Base-by-base conservation (phyloP, 1,284 basidiomycete species). In the Baeospora myosura region DNA sequence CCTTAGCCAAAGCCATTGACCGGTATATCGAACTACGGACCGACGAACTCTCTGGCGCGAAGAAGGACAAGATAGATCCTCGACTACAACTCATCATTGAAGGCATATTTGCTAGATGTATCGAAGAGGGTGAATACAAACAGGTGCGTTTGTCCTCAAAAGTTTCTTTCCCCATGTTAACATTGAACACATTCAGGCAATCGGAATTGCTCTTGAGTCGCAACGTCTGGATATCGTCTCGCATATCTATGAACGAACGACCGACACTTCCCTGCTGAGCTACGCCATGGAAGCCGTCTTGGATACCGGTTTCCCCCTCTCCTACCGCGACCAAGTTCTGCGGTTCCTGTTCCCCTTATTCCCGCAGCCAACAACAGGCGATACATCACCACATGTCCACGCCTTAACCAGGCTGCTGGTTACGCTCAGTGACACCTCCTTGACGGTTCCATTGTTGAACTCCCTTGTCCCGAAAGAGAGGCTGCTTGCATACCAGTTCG, bases 191-290 rank as follows among this genome's bases (percentile, higher is more conserved):
- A n/a, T n/a, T n/a, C 52, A 95, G 88, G 91, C 91, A 2, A 84
- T 96, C 48, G 94, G 94, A 33, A 88, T 98, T 52, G 92, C 93
- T 0, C 74, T 98, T 5, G 93, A 96, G 56, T 82, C 92, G 17
- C 83, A 74, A 47, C 79, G 93, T 40, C 68, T 96, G 12, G 92
- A 96, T 53, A 70, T 96, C 25, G 79, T 97, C 52, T 74, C 82
- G 48, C 70, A 75, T 31, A 79, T 94, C 40, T 91, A 86, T 59
- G 62, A 76, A 26, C 71, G 71, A 55, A 88, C 81, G 29, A 69
- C 71, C 33, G 89, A 96, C 53, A 78, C 81, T 16, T 72, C 74
- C 8, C 68, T 95, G 7, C 72, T 98, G 7, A 80, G 88, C 14
- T 98, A 97, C 60, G 78, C 93, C 17, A 86, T 97, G 74, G 83